Conservation (phyloP, 2,329 filamentous ascomycete species). For the Colletotrichum higginsianum region DNA sequence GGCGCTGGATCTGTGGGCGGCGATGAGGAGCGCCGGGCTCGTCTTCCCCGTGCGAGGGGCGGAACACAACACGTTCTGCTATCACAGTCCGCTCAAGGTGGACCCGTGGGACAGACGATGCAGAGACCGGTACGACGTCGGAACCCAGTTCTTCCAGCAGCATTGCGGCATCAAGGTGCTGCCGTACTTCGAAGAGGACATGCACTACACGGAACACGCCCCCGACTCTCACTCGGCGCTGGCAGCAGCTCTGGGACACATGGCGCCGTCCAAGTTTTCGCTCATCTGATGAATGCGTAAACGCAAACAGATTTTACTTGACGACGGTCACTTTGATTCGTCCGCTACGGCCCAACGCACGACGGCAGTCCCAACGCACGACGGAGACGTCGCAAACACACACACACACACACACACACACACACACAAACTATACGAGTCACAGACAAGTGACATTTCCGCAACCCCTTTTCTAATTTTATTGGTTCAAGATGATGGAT, state of each 20-base stretch:
- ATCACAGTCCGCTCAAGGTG: constrained; percentile 60
- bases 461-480: constrained; percentile 7
- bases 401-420: too few relatives aligned
- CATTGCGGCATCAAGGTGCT: constrained; percentile 56
- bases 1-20: constrained; percentile 55
- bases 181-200: constrained; percentile 62
- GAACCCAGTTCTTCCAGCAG: constrained; percentile 55
- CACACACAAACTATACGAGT: background rate
- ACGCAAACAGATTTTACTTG: too few relatives aligned
- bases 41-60: constrained; percentile 55
- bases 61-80: constrained; percentile 58
- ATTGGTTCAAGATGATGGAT: constrained; percentile 30
- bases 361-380: too few relatives aligned
- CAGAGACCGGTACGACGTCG: constrained; percentile 57
- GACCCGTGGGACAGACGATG: constrained; percentile 62
- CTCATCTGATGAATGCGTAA: constrained; percentile 21
- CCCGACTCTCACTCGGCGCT: constrained; percentile 47
- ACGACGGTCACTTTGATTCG: too few relatives aligned
- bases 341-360: too few relatives aligned
- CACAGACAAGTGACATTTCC: constrained; percentile 22
- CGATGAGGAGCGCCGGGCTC: constrained; percentile 53
- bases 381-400: background rate
- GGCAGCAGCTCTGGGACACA: constrained; percentile 40
- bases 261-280: constrained; percentile 37
- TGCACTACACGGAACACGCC: constrained; percentile 58